A percentile compares a stretch with the other conserved stretches of the same genome.
Evolutionary conservation across 2,329 filamentous ascomycete species (phyloP).

Genomic region (Byssoonygena ceratinophila): DNA sequence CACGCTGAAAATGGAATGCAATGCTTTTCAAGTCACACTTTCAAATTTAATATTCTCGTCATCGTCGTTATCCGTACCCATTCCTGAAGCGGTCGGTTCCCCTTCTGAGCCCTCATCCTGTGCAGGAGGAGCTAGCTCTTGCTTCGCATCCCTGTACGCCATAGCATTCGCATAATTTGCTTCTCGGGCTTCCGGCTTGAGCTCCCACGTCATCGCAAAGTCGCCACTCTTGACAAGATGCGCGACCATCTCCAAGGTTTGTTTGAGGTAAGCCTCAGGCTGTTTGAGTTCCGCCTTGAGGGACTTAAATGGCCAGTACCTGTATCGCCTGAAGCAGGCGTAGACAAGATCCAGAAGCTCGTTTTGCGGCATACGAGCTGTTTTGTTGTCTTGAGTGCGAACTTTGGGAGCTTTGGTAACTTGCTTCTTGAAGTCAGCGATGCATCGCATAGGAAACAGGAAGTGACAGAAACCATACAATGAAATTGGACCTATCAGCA

Average conservation of each 20-base stretch:
- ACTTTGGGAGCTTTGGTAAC: slow-evolving; percentile 44
- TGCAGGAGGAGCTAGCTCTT: slow-evolving; percentile 40
- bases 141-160: slow-evolving; percentile 40
- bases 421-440: slow-evolving; percentile 26
- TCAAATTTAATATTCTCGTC: slow-evolving; percentile 64
- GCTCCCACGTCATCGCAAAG: slow-evolving; percentile 75
- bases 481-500: slow-evolving; percentile 33
- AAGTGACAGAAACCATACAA: slow-evolving; percentile 28
- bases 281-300: slow-evolving; percentile 68
- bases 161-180: slow-evolving; percentile 38
- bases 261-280: slow-evolving; percentile 84
- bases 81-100: slow-evolving; percentile 38
- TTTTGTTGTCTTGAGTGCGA: slow-evolving; percentile 62
- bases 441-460: background rate
- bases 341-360: slow-evolving; percentile 80
- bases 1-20: background rate
- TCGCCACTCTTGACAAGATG: slow-evolving; percentile 70
- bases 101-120: slow-evolving; percentile 44
- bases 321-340: slow-evolving; percentile 69
- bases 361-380: slow-evolving; percentile 78
- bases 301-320: slow-evolving; percentile 88
- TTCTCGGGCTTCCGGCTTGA: slow-evolving; percentile 59
- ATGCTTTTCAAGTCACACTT: slow-evolving; percentile 47
- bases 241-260: slow-evolving; percentile 72
- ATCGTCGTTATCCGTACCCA: slow-evolving; percentile 52